phyloP scores from a whole-genome alignment of 495 filamentous ascomycete species.

The Penicillium mononematosum region DNA sequence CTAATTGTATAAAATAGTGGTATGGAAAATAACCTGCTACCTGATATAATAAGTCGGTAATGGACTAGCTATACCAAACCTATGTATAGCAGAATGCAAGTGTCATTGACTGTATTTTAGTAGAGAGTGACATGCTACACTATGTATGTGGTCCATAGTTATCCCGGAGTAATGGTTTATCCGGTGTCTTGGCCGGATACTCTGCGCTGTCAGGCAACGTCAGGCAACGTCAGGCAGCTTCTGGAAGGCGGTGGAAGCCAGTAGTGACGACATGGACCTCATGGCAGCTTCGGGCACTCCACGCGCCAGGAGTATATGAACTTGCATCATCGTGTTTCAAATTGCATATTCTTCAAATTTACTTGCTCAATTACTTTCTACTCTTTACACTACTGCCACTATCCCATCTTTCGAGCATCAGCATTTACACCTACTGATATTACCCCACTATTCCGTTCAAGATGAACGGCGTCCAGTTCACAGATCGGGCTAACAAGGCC shows the following conservation, averaged over 20 bases:
- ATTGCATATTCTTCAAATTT: neutral
- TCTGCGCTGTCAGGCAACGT: neutral
- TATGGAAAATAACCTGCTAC: neutral
- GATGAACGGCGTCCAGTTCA: slow-evolving; percentile 66
- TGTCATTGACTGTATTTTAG: neutral
- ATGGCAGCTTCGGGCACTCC: slow-evolving; percentile 25
- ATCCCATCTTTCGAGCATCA: neutral
- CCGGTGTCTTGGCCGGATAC: neutral
- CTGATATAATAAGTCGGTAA: neutral
- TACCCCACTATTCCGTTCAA: slow-evolving; percentile 23
- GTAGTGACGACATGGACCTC: slow-evolving; percentile 35
- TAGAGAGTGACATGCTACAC: neutral
- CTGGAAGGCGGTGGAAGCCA: slow-evolving; percentile 46
- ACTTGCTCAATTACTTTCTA: slow-evolving; percentile 9
- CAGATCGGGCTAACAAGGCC: slow-evolving; percentile 85
- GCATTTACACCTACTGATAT: slow-evolving; percentile 10
- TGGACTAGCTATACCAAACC: neutral
- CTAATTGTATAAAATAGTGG: neutral
- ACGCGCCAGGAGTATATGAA: slow-evolving; percentile 28
- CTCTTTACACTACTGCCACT: neutral
- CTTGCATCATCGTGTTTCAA: slow-evolving; percentile 14
- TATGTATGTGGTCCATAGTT: neutral
- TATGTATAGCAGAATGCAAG: neutral
- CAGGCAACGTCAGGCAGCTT: slow-evolving; percentile 24
- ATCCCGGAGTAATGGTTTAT: neutral